Base-by-base conservation (phyloP, 73 alveolate species). In the Urostyla sp. region DNA sequence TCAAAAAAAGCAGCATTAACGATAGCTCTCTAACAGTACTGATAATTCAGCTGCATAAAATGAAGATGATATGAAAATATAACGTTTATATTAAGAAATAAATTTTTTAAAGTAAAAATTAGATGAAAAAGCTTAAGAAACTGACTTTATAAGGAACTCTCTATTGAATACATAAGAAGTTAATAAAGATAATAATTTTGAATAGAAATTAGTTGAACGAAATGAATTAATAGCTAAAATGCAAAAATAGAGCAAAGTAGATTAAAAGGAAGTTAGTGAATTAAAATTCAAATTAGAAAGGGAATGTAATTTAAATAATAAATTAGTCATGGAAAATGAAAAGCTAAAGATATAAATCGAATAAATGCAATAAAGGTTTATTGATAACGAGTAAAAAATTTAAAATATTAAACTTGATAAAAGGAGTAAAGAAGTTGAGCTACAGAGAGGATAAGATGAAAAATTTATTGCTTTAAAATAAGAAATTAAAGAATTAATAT, bases 211-310 rank as follows among this genome's bases (percentile, higher is more conserved):
- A 46, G 83, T 46, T 26, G 20, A 0, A 3, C 44, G 49, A 30
- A 69, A 49, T 30, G 52, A 69, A 28, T 27, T 34, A 24, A 45
- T 69, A 7, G 83, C 83, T 15, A 8, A 7, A 20, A 45, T 69
- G 83, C 60, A 46, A 15, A 69, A 37, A 69, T 23, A 69, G 8
- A 69, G 49, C 27, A 27, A 69, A 34, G 16, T 10, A 44, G 83
- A 69, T 48, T 48, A 18, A 21, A 45, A 69, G 49, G 83, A 69
- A 6, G 31, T 69, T 0, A 69, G 49, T 15, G 83, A 69, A 49
- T 8, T 69, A n/a, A 24, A 69, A 36, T 69, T 69, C 48, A 69
- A 69, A 34, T 27, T 69, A 24, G 83, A 69, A 23, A 69, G 83
- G 30, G 83, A 69, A 34, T 1, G 1, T 3, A 46, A 49, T 8